Conservation (phyloP, 176 grass and related monocot genomes). For the Aegilops sharonensis region DNA sequence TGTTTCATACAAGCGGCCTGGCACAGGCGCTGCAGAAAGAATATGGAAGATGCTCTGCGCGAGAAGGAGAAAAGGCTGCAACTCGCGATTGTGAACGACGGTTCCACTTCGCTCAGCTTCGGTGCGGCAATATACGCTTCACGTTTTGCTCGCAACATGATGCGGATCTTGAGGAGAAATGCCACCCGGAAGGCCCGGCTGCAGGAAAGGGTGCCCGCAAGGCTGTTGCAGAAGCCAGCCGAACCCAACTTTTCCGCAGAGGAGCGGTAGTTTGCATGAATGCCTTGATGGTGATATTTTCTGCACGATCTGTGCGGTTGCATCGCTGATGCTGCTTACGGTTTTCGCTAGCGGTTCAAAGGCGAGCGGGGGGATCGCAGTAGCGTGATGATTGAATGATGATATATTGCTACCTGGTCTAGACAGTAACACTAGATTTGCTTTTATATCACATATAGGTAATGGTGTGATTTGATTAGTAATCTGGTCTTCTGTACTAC, state of each 20-base stretch:
- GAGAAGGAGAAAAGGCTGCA: slow-evolving; percentile 73
- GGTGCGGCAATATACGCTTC: slow-evolving; percentile 66
- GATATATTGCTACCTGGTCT: neutral
- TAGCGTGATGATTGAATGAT: neutral
- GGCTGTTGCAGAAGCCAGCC: slow-evolving; percentile 76
- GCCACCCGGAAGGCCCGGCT: slow-evolving; percentile 51
- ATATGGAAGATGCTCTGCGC: slow-evolving; percentile 57
- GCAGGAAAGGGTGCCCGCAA: slow-evolving; percentile 60
- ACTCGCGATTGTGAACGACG: slow-evolving; percentile 48
- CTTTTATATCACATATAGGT: neutral
- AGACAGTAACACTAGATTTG: neutral
- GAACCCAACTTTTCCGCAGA: slow-evolving; percentile 74
- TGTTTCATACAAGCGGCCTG: slow-evolving; percentile 95
- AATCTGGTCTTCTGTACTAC: neutral
- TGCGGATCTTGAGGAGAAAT: slow-evolving; percentile 64
- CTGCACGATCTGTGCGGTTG: neutral
- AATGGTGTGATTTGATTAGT: neutral
- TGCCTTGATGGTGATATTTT: neutral
- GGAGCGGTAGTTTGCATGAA: slow-evolving; percentile 37
- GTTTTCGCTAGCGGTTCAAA: neutral
- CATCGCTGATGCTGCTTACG: neutral
- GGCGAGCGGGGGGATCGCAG: neutral
- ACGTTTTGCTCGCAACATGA: slow-evolving; percentile 71
- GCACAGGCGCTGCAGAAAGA: slow-evolving; percentile 72
- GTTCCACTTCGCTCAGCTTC: slow-evolving; percentile 52